These are phyloP conservation scores for Fusarium continuum DNA, from an alignment of 2,329 filamentous ascomycete species.

Conservation along the genomic window DNA sequence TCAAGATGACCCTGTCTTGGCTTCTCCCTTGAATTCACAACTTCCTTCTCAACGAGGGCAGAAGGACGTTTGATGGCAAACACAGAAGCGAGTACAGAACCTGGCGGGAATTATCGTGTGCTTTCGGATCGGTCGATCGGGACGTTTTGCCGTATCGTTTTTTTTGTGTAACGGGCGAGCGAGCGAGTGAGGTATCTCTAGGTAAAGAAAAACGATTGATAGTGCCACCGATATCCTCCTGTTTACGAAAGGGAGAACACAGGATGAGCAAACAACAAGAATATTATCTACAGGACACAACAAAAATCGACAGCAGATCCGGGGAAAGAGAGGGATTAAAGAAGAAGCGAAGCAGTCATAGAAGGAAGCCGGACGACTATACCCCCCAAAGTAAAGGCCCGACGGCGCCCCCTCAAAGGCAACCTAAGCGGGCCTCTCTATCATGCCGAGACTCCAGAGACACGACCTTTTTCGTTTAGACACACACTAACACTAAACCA, in stretches of 20 bases:
- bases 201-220: slow-evolving; percentile 20
- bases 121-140: slow-evolving; percentile 23
- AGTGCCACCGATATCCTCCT: slow-evolving; percentile 18
- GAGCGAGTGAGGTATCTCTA: slow-evolving; percentile 6
- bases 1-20: background rate
- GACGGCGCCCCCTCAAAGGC: background rate
- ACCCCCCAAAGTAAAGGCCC: background rate
- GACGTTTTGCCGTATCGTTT: background rate
- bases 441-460: slow-evolving; percentile 27
- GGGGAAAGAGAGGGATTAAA: slow-evolving; percentile 34
- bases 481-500: slow-evolving; percentile 18
- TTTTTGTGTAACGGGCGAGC: slow-evolving; percentile 29
- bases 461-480: slow-evolving; percentile 26
- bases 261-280: slow-evolving; percentile 14
- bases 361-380: background rate
- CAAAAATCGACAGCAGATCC: slow-evolving; percentile 10
- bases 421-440: slow-evolving; percentile 24
- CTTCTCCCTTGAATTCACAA: slow-evolving; percentile 2
- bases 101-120: slow-evolving; percentile 6
- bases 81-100: slow-evolving; percentile 1
- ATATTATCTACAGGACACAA: slow-evolving; percentile 16
- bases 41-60: slow-evolving; percentile 20
- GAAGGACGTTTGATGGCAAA: background rate
- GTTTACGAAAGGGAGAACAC: background rate
- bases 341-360: slow-evolving; percentile 6